Evolutionary conservation across 805 yeast species (phyloP).

Genomic region (Ogataea parapolymorpha): DNA sequence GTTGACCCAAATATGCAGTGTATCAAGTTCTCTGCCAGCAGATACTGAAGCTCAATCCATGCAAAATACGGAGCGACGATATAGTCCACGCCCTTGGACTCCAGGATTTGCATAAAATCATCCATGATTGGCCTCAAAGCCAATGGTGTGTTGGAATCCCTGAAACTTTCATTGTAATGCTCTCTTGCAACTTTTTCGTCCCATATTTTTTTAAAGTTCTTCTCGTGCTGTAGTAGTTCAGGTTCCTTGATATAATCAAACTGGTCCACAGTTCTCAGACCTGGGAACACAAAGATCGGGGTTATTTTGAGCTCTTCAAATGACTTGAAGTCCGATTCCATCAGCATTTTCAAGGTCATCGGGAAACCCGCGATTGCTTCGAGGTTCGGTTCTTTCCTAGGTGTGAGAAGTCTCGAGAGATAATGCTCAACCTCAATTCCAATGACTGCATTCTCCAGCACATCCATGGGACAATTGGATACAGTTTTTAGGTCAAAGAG

Average conservation of each 20-base stretch:
- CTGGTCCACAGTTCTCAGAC: constrained; percentile 45
- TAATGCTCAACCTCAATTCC: constrained; percentile 88
- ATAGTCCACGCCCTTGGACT: constrained; percentile 55
- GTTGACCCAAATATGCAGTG: constrained; percentile 84
- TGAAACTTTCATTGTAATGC: constrained; percentile 45
- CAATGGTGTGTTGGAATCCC: constrained; percentile 49
- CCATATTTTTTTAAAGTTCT: constrained; percentile 49
- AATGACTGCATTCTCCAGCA: constrained; percentile 60
- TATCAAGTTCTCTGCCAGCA: constrained; percentile 52
- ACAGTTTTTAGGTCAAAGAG: constrained; percentile 66
- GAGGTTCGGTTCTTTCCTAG: constrained; percentile 62
- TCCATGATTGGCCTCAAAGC: constrained; percentile 47
- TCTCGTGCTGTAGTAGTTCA: constrained; percentile 33
- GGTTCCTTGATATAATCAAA: constrained; percentile 25
- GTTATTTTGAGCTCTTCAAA: constrained; percentile 61
- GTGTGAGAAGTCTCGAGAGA: constrained; percentile 55
- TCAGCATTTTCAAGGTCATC: constrained; percentile 48
- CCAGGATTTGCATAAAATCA: constrained; percentile 57
- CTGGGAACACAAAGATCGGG: constrained; percentile 80
- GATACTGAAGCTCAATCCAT: constrained; percentile 73
- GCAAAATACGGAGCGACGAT: constrained; percentile 81
- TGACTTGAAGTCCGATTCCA: constrained; percentile 60
- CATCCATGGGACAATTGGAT: constrained; percentile 54
- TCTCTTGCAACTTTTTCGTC: constrained; percentile 30
- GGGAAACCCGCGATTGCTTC: constrained; percentile 86